A percentile compares a stretch with the other conserved stretches of the same genome.
Evolutionary conservation across 1,284 basidiomycete genomes (phyloP).

Genomic region (Ustilago trichophora): DNA sequence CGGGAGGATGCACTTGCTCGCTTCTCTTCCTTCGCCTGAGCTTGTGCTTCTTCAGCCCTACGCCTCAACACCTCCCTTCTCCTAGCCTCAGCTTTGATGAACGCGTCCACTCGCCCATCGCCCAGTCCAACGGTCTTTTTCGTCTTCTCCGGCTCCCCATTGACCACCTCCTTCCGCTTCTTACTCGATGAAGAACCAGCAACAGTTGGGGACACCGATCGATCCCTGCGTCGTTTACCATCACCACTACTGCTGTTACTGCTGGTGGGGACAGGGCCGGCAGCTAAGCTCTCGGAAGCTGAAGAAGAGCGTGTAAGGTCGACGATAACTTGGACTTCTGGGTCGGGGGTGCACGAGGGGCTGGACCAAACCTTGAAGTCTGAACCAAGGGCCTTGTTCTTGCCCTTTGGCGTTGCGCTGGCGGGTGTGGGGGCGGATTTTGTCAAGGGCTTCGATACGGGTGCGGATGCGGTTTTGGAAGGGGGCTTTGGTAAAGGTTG

Average conservation of each 20-base stretch:
- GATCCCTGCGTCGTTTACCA: no score
- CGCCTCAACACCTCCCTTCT: background rate
- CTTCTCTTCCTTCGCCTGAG: no score
- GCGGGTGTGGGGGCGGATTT: no score
- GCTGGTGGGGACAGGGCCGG: no score
- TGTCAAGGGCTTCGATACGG: no score
- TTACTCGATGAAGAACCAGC: background rate
- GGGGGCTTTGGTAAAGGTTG: background rate
- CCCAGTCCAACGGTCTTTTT: background rate
- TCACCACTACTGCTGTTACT: no score
- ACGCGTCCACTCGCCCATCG: background rate
- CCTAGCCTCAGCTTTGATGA: background rate
- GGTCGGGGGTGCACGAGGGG: no score
- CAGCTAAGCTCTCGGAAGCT: conserved; percentile 5
- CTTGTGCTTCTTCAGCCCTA: background rate
- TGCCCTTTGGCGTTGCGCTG: no score
- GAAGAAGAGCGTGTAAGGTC: conserved; percentile 14
- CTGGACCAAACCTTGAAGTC: no score
- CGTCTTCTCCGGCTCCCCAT: background rate
- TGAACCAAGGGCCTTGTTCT: no score
- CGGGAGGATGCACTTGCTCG: no score
- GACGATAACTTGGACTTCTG: conserved; percentile 9
- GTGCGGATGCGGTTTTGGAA: no score
- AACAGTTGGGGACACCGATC: background rate
- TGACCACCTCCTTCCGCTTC: background rate